phyloP scores from a whole-genome alignment of 2,329 filamentous ascomycete species.

The Amylocarpus encephaloides region DNA sequence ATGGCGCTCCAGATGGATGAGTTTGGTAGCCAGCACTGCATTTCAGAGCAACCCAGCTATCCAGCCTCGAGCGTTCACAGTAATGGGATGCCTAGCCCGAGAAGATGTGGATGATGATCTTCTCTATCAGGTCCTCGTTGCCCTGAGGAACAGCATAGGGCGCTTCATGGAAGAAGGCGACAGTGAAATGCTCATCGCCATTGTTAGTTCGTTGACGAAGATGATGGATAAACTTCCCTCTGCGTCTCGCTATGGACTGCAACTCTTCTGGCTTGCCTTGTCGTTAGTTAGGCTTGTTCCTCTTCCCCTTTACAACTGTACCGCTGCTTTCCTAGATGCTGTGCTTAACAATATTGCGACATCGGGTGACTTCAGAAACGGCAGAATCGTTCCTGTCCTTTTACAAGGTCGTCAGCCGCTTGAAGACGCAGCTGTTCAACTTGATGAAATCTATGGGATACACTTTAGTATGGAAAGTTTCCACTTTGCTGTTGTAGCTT shows the following conservation, averaged over 20 bases:
- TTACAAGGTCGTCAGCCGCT: constrained; percentile 54
- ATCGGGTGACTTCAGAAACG: constrained; percentile 51
- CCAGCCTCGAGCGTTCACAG: constrained; percentile 61
- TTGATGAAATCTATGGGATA: constrained; percentile 61
- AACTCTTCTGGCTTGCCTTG: constrained; percentile 65
- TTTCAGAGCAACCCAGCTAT: constrained; percentile 69
- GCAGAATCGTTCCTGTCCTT: constrained; percentile 53
- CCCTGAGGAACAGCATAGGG: constrained; percentile 57
- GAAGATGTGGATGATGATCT: constrained; percentile 68
- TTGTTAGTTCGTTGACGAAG: constrained; percentile 60
- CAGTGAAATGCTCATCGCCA: constrained; percentile 62
- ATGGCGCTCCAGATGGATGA: constrained; percentile 70
- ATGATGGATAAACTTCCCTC: constrained; percentile 65
- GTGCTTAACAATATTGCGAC: constrained; percentile 59
- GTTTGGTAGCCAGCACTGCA: constrained; percentile 63
- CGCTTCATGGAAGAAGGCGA: constrained; percentile 59
- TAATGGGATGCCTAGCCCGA: constrained; percentile 65
- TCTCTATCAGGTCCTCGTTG: constrained; percentile 64
- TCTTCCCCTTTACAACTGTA: constrained; percentile 56
- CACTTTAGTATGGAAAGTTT: constrained; percentile 59
- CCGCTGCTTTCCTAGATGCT: constrained; percentile 58
- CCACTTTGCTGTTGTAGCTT: constrained; percentile 60
- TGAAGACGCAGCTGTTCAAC: constrained; percentile 53
- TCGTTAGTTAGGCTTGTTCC: constrained; percentile 60
- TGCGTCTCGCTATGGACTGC: constrained; percentile 60